Percentiles rank a stretch among this genome's conserved stretches.
These are phyloP conservation scores for Coemansia sp. DNA, from an alignment of 192 early-diverging fungal genomes.

Conservation along the genomic window DNA sequence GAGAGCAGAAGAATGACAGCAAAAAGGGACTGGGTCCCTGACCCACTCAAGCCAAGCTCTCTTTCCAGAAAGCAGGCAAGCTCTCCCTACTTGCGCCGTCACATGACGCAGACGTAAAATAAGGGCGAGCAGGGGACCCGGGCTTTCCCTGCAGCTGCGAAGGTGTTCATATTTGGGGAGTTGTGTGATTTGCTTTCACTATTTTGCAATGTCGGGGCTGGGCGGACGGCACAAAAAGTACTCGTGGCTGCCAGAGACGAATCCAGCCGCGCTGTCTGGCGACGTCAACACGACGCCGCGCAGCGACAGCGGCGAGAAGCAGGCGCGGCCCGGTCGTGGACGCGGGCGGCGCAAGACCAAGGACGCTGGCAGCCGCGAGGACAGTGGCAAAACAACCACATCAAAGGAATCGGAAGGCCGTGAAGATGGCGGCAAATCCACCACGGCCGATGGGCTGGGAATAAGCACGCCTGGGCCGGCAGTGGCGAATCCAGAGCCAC, in stretches of 20 bases:
- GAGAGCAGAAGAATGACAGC: no score
- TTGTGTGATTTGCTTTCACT: no score
- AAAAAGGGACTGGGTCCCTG: no score
- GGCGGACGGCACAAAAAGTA: constrained; percentile 41
- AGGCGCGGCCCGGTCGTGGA: constrained; percentile 1
- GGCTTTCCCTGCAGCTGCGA: neutral
- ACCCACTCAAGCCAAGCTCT: no score
- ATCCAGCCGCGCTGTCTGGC: constrained; percentile 41
- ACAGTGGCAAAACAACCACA: neutral
- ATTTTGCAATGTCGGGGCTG: constrained; percentile 25
- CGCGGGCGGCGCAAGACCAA: neutral
- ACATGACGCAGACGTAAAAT: no score
- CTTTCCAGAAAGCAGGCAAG: no score
- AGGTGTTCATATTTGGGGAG: no score
- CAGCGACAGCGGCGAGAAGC: constrained; percentile 19
- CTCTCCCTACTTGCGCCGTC: no score
- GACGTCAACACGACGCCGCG: constrained; percentile 8
- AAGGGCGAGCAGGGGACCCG: neutral
- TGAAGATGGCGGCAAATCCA: no score
- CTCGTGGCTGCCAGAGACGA: constrained; percentile 46
- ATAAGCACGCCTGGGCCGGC: no score
- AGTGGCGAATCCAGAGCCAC: neutral
- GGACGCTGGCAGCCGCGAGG: no score
- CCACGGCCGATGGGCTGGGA: constrained; percentile 9
- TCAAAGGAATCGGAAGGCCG: neutral